phyloP scores from a whole-genome alignment of 257 asterid species.

The Fraxinus quadrangulata region DNA sequence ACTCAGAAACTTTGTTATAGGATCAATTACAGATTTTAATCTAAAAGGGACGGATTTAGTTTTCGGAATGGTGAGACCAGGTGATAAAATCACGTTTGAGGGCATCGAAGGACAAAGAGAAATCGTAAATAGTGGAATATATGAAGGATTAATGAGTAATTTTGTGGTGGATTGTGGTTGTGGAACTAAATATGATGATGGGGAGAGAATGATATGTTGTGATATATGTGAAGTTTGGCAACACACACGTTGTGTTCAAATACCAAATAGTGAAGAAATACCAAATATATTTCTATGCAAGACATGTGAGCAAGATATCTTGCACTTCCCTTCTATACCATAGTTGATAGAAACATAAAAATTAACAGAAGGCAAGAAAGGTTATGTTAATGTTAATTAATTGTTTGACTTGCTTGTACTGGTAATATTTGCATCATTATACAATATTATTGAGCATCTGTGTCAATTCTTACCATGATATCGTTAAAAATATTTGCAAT shows the following conservation, averaged over 20 bases:
- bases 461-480: neutral
- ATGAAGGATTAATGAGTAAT: conserved; percentile 29
- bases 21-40: conserved; percentile 36
- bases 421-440: neutral
- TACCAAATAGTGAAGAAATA: conserved; percentile 54
- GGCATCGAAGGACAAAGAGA: conserved; percentile 32
- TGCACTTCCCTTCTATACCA: conserved; percentile 56
- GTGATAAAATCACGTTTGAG: conserved; percentile 49
- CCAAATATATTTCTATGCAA: conserved; percentile 71
- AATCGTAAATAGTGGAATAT: conserved; percentile 26
- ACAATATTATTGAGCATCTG: neutral
- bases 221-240: conserved; percentile 91
- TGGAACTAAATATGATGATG: conserved; percentile 76
- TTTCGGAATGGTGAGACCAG: conserved; percentile 49
- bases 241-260: conserved; percentile 70
- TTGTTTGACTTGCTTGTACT: neutral
- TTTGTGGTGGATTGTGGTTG: conserved; percentile 65
- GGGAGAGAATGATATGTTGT: conserved; percentile 86
- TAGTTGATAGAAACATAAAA: conserved; percentile 21
- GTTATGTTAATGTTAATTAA: neutral
- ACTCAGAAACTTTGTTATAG: conserved; percentile 40
- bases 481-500: too few relatives aligned
- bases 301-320: conserved; percentile 70
- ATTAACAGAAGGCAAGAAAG: neutral
- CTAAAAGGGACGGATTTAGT: conserved; percentile 56